phyloP scores from a whole-genome alignment of 2,329 filamentous ascomycete species.

The Pseudogymnoascus sp. region DNA sequence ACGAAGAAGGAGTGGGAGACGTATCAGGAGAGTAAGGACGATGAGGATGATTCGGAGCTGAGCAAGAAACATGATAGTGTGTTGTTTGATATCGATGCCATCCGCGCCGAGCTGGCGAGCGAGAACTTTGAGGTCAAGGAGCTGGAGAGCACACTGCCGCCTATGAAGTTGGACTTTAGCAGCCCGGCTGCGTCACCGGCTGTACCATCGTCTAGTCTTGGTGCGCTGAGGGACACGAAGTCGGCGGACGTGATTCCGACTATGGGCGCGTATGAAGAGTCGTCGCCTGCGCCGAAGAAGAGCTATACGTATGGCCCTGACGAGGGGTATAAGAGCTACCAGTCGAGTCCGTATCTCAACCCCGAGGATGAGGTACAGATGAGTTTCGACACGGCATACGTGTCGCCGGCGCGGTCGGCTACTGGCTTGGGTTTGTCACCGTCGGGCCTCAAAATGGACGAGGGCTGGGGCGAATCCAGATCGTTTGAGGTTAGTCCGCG shows the following conservation, averaged over 20 bases:
- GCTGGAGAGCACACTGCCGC: slow-evolving; percentile 78
- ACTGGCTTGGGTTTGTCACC: background rate
- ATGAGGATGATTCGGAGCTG: slow-evolving; percentile 17
- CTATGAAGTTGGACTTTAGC: slow-evolving; percentile 68
- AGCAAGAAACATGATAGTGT: slow-evolving; percentile 40
- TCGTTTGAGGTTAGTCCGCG: background rate
- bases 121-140: slow-evolving; percentile 58
- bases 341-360: slow-evolving; percentile 15
- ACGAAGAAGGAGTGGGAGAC: slow-evolving; percentile 91
- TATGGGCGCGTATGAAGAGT: slow-evolving; percentile 6
- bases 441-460: background rate
- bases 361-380: slow-evolving; percentile 51
- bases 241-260: slow-evolving; percentile 17
- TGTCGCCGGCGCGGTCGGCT: slow-evolving; percentile 27
- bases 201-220: slow-evolving; percentile 14
- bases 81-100: slow-evolving; percentile 92
- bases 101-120: slow-evolving; percentile 68
- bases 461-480: background rate
- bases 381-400: slow-evolving; percentile 62
- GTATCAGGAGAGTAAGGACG: slow-evolving; percentile 64
- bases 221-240: slow-evolving; percentile 3
- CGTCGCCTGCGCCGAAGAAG: background rate
- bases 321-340: slow-evolving; percentile 9
- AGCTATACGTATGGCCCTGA: slow-evolving; percentile 13
- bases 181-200: slow-evolving; percentile 13